Evolutionary conservation across 164 flowering plant species (phyloP), one percentile per base, ranked within the genome.

Genomic region (Sedum album): DNA sequence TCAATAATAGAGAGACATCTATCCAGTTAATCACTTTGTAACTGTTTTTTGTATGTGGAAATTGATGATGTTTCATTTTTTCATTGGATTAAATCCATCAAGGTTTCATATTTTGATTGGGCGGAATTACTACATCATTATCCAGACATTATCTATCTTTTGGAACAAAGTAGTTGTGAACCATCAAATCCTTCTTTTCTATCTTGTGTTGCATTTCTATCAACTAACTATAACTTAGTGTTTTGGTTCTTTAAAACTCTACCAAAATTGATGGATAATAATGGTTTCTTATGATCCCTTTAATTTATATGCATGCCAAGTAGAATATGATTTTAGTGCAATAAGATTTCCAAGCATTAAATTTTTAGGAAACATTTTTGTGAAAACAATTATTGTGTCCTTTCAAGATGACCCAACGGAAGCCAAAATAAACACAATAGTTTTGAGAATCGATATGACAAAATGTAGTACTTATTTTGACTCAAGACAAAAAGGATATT

Each of bases 91-190:
- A 5, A 13, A 14, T 11, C 11, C 4, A 2, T 18, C 5, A 39
- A 39, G 11, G 48, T 44, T 44, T 44, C 48, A 0, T 13, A 13
- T 44, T 44, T 44, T 44, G 48, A 44, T 44, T 44, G 48, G 48
- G 48, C 15, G 62, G 17, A 57, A 10, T 57, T 57, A 57, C n/a
- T 26, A 20, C 62, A 28, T 57, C 62, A 26, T 57, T 57, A 57
- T 57, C 62, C 62, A 28, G 6, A 57, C 33, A 26, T 57, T 57
- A 57, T 57, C 48, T 44, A 44, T 44, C 60, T 53, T 23, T 53
- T 53, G 28, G 60, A 53, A 21, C 26, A 53, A 53, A 53, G 28
- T 53, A 23, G 60, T 53, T 53, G 28, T 53, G 25, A 49, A 49
- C 26, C 2, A 18, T 49, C 6, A 49, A n/a, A n/a, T 49, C 57